Base-by-base conservation (phyloP, 2,329 filamentous ascomycete species). In the Colletotrichum sp. region DNA sequence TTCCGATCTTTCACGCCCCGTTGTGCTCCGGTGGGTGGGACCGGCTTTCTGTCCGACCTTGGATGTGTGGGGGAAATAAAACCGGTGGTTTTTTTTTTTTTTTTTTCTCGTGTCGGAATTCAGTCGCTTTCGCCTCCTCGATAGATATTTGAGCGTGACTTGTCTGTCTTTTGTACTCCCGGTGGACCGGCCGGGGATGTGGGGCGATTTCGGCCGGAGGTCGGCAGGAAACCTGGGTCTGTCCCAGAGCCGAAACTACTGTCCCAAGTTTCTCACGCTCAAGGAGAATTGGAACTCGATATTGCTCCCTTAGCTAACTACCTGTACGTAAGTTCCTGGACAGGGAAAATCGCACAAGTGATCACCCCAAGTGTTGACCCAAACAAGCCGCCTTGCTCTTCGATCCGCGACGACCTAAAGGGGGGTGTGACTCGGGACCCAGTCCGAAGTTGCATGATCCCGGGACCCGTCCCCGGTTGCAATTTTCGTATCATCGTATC, bases 361-460 rank as follows among this genome's bases (percentile, higher is more conserved):
- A 5, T 52, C 44, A 52, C 11, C 44, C 3, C 3, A 52, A 13
- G 4, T n/a, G 1, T 52, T 52, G 44, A 5, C 44, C 44, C 44
- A 22, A 52, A 22, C 11, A 22, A 52, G 44, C n/a, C 0, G 61
- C 61, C 11, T 11, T 25, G 16, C 15, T 36, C 16, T 16, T 0
- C n/a, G 29, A 22, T 63, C 19, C 19, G 6, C 39, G 39, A n/a
- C 19, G 12, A 30, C 8, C 57, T 3, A n/a, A 49, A 12, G 27
- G 55, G 55, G 13, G 55, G 22, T 65, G 62, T 44, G 32, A 39
- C 22, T 68, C 69, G 69, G 69, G 61, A 36, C 30, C n/a, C 22
- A 7, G n/a, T 71, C 44, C 69, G 61, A 57, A 29, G 25, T 5
- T 71, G 69, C 69, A 71, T 44, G 29, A 11, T 22, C 30, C 22